Evolutionary conservation across 2,329 filamentous ascomycete genomes (phyloP).

Genomic region (Diplodia scrobiculata): DNA sequence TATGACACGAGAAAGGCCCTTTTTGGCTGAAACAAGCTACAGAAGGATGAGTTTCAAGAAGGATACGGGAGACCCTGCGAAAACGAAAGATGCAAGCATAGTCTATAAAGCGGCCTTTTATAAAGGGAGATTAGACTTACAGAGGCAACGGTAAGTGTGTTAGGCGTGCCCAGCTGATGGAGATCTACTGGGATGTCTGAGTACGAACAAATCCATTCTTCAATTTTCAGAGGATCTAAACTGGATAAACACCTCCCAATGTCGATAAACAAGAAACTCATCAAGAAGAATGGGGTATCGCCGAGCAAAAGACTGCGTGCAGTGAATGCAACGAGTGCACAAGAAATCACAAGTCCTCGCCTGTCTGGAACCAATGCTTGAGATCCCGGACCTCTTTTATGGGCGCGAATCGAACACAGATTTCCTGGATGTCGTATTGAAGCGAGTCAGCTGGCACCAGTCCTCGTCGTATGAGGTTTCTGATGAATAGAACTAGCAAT

Average conservation of each 20-base stretch:
- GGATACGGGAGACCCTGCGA: background rate
- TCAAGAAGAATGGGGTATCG: slow-evolving; percentile 17
- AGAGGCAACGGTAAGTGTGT: background rate
- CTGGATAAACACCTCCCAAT: slow-evolving; percentile 9
- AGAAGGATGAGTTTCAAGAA: too few species aligned
- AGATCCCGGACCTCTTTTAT: slow-evolving; percentile 48
- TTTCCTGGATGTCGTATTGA: slow-evolving; percentile 47
- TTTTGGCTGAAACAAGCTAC: slow-evolving; percentile 7
- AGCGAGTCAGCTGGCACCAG: slow-evolving; percentile 38
- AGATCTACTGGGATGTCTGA: background rate
- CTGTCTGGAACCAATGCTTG: slow-evolving; percentile 33
- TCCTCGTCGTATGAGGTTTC: slow-evolving; percentile 43
- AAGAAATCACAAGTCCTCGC: slow-evolving; percentile 18
- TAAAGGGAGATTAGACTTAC: background rate
- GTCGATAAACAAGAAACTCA: background rate
- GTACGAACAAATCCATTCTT: background rate
- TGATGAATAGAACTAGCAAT: slow-evolving; percentile 45
- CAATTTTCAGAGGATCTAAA: background rate
- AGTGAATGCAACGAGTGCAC: background rate
- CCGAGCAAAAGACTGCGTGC: background rate
- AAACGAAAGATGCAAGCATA: background rate
- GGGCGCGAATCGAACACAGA: slow-evolving; percentile 46
- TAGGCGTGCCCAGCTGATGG: background rate
- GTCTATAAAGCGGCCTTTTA: background rate
- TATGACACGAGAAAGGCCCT: slow-evolving; percentile 28